These are phyloP conservation scores for Diaporthe australafricana DNA, from an alignment of 2,329 filamentous ascomycete species.

Conservation along the genomic window DNA sequence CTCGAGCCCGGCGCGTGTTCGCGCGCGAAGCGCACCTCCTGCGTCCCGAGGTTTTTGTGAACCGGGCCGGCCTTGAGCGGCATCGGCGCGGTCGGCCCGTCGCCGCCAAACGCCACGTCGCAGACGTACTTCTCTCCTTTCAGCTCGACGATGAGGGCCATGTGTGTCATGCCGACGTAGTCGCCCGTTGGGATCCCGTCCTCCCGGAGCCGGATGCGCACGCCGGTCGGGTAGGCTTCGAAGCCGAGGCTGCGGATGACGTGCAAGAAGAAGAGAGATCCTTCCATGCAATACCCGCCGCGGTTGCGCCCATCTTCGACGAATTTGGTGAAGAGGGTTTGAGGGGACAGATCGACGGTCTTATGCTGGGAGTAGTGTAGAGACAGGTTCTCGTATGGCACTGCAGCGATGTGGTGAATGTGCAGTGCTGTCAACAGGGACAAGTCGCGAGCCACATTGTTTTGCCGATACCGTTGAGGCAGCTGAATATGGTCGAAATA, in stretches of 20 bases:
- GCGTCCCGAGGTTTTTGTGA: slow-evolving; percentile 63
- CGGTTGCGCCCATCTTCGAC: slow-evolving; percentile 53
- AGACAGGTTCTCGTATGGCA: slow-evolving; percentile 68
- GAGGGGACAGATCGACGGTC: slow-evolving; percentile 55
- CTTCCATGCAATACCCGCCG: slow-evolving; percentile 73
- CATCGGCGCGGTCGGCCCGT: slow-evolving; percentile 69
- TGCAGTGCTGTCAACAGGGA: slow-evolving; percentile 54
- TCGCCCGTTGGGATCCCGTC: slow-evolving; percentile 53
- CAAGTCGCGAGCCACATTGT: slow-evolving; percentile 44
- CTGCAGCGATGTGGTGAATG: slow-evolving; percentile 58
- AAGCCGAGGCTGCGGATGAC: slow-evolving; percentile 44
- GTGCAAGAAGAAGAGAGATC: slow-evolving; percentile 61
- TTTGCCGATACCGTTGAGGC: slow-evolving; percentile 38
- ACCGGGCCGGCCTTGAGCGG: slow-evolving; percentile 58
- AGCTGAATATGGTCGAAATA: slow-evolving; percentile 43
- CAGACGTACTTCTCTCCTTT: slow-evolving; percentile 57
- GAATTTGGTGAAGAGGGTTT: slow-evolving; percentile 62
- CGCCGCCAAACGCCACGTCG: slow-evolving; percentile 75
- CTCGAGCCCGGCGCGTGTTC: slow-evolving; percentile 59
- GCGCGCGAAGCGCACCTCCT: slow-evolving; percentile 65
- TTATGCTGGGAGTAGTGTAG: slow-evolving; percentile 61
- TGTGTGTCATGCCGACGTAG: slow-evolving; percentile 60
- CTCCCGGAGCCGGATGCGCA: slow-evolving; percentile 55
- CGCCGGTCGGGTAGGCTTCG: slow-evolving; percentile 58
- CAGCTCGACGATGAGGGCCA: slow-evolving; percentile 71